These are phyloP conservation scores for Capsicum pubescens DNA, from an alignment of 257 asterid species.

Conservation along the genomic window DNA sequence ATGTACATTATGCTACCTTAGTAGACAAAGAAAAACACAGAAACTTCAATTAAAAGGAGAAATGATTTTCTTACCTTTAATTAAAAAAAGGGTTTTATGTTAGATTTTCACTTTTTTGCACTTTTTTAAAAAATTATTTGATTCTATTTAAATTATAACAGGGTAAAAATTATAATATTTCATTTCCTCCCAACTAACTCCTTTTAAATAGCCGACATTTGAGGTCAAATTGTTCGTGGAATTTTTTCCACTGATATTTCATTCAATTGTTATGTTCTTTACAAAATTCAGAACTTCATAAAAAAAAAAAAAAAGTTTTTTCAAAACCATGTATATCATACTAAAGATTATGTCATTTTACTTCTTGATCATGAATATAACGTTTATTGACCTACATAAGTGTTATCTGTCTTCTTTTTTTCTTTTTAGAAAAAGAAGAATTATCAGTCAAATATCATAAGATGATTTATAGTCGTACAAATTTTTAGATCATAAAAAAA, in stretches of 20 bases:
- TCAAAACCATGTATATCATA: neutral
- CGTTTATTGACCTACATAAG: neutral
- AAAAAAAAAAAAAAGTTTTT: neutral
- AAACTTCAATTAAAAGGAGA: too few species aligned
- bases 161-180: too few species aligned
- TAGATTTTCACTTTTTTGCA: too few species aligned
- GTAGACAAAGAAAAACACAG: too few species aligned
- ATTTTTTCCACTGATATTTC: neutral
- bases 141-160: too few species aligned
- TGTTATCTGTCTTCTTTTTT: too few species aligned
- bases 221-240: neutral
- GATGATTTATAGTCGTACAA: neutral
- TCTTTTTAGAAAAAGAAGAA: too few species aligned
- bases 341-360: neutral
- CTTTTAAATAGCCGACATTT: neutral
- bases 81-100: too few species aligned
- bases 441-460: too few species aligned
- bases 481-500: neutral
- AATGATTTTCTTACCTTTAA: too few species aligned
- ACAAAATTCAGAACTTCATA: neutral
- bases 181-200: neutral
- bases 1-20: too few species aligned
- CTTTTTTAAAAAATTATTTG: too few species aligned
- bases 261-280: neutral
- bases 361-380: neutral